Conservation (phyloP, 257 asterid genomes). For the Ophiorrhiza pumila region DNA sequence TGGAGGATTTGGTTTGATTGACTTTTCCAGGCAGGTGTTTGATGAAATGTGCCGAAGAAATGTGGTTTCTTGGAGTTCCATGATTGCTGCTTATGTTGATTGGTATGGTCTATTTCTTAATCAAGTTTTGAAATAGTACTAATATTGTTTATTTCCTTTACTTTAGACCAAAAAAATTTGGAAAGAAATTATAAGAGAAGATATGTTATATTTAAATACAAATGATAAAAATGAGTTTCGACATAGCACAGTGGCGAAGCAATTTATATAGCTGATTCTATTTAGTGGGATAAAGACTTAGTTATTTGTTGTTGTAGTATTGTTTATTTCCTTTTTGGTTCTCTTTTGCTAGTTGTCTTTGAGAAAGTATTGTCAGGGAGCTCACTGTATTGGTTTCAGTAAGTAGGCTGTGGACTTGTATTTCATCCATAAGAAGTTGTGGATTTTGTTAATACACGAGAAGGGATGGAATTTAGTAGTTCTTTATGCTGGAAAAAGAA, state of each 20-base stretch:
- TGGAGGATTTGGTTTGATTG: constrained; percentile 33
- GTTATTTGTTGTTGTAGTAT: too few relatives aligned
- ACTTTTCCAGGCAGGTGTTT: constrained; percentile 42
- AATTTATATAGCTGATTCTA: too few relatives aligned
- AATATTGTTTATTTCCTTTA: not conserved
- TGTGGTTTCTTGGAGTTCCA: constrained; percentile 79
- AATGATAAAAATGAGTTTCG: too few relatives aligned
- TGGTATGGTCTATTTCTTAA: constrained; percentile 38
- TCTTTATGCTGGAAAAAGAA: not conserved
- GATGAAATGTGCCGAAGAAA: constrained; percentile 59
- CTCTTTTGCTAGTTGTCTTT: not conserved
- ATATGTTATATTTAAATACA: too few relatives aligned
- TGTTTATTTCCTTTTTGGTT: not conserved
- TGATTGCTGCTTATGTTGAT: constrained; percentile 64
- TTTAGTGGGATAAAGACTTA: too few relatives aligned
- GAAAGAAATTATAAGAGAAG: too few relatives aligned
- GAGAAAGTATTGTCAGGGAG: not conserved
- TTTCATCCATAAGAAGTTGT: not conserved
- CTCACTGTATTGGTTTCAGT: not conserved
- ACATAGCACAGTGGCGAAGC: too few relatives aligned
- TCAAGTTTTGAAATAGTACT: too few relatives aligned
- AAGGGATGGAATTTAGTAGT: not conserved
- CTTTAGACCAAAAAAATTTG: too few relatives aligned
- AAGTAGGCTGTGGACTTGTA: not conserved
- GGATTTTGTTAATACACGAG: not conserved